phyloP scores from a whole-genome alignment of 225 moss, liverwort and hornwort genomes.

The Takakia lepidozioides region DNA sequence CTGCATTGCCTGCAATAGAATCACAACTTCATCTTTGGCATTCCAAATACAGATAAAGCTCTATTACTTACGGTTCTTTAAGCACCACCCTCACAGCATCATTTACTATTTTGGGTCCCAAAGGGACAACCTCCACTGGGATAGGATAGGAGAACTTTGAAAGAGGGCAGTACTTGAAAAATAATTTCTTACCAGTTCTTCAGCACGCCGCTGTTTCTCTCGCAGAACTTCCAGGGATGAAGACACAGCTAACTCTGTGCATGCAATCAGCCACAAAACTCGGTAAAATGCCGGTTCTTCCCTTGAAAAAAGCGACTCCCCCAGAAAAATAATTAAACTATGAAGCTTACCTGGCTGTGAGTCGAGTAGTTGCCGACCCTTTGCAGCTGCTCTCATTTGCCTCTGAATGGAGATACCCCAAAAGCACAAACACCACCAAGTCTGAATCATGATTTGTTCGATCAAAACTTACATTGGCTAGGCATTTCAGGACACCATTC shows the following conservation, averaged over 20 bases:
- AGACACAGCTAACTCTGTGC: neutral
- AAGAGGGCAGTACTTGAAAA: neutral
- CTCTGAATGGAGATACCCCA: too few species aligned
- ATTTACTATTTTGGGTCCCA: neutral
- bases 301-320: neutral
- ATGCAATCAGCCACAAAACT: neutral
- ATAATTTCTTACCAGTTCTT: conserved; percentile 3
- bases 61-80: neutral
- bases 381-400: conserved; percentile 9
- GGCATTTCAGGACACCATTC: too few species aligned
- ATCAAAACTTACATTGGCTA: neutral
- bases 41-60: too few species aligned
- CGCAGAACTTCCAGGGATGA: conserved; percentile 3
- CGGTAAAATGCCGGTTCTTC: neutral
- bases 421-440: neutral
- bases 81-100: neutral
- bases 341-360: conserved; percentile 1
- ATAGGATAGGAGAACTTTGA: neutral
- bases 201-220: conserved; percentile 4
- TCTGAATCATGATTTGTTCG: neutral
- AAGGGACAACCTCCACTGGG: neutral
- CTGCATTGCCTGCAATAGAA: conserved; percentile 3
- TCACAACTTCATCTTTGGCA: neutral
- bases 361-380: conserved; percentile 2
- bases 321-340: neutral